Conservation (phyloP, 139 green algal genomes). For the Chlorokybus atmophyticus region DNA sequence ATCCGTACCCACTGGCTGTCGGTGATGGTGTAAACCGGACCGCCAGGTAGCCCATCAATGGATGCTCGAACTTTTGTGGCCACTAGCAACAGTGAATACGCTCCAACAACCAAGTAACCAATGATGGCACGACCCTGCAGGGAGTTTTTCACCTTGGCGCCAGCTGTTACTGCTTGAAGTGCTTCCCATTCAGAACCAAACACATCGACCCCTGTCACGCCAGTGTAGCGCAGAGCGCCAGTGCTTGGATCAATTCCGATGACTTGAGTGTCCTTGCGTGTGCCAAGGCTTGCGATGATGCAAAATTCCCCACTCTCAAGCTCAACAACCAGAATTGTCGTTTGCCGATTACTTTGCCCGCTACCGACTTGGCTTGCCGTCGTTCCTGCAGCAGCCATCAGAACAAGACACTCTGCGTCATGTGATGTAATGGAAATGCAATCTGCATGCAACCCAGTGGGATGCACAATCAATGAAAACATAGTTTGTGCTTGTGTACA, state of each 20-base stretch:
- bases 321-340: too few species aligned
- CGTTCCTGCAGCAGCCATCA: too few species aligned
- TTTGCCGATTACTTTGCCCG: too few species aligned
- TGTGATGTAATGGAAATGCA: too few species aligned
- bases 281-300: not conserved
- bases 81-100: constrained; percentile 60
- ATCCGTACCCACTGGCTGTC: constrained; percentile 66
- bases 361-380: too few species aligned
- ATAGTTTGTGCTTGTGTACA: too few species aligned
- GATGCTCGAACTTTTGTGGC: constrained; percentile 55
- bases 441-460: too few species aligned
- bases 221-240: constrained; percentile 14
- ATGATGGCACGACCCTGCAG: constrained; percentile 48
- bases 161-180: not conserved
- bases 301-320: too few species aligned
- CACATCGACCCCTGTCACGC: constrained; percentile 4
- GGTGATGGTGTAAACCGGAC: constrained; percentile 59
- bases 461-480: too few species aligned
- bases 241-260: constrained; percentile 26
- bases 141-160: constrained; percentile 10
- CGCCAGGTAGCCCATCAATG: constrained; percentile 57
- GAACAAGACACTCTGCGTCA: too few species aligned
- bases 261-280: constrained; percentile 1
- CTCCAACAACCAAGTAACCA: constrained; percentile 61
- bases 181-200: constrained; percentile 21